Evolutionary conservation across 2,329 filamentous ascomycete genomes (phyloP).

Genomic region (Nothophaeocryptopus gaeumannii): DNA sequence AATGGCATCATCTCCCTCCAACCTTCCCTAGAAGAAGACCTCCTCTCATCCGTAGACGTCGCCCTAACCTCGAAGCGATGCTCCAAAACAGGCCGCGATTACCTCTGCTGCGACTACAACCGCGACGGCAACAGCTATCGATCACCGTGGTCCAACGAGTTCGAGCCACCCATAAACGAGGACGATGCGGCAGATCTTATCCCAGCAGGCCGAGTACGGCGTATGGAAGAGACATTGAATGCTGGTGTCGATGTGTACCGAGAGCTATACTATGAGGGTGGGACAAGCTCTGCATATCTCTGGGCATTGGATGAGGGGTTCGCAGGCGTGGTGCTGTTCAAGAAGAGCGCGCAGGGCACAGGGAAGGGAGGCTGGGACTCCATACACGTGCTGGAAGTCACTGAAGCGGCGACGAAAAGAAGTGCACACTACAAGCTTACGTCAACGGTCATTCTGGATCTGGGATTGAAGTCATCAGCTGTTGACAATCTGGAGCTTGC

Average conservation of each 20-base stretch:
- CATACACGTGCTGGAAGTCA: constrained; percentile 97
- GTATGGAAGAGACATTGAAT: constrained; percentile 91
- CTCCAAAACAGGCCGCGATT: constrained; percentile 85
- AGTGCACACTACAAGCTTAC: constrained; percentile 97
- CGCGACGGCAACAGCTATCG: constrained; percentile 97
- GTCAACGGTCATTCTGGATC: constrained; percentile 88
- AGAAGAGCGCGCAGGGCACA: constrained; percentile 68
- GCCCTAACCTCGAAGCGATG: constrained; percentile 84
- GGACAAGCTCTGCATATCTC: constrained; percentile 93
- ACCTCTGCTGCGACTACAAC: constrained; percentile 99
- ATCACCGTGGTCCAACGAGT: constrained; percentile 98
- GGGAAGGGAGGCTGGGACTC: constrained; percentile 75
- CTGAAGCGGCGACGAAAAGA: constrained; percentile 71
- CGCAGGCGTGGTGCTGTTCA: constrained; percentile 89
- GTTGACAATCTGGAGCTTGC: constrained; percentile 87
- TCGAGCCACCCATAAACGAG: constrained; percentile 81
- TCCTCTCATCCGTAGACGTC: constrained; percentile 95
- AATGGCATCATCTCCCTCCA: constrained; percentile 83
- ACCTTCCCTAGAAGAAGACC: constrained; percentile 91
- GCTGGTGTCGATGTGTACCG: constrained; percentile 96
- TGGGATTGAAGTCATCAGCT: constrained; percentile 65
- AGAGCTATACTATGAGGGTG: constrained; percentile 95
- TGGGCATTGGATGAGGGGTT: constrained; percentile 99
- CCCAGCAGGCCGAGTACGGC: constrained; percentile 83
- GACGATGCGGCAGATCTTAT: constrained; percentile 75